Evolutionary conservation across 768 basidiomycete genomes (phyloP).

Genomic region (Sporobolomyces pararoseus): DNA sequence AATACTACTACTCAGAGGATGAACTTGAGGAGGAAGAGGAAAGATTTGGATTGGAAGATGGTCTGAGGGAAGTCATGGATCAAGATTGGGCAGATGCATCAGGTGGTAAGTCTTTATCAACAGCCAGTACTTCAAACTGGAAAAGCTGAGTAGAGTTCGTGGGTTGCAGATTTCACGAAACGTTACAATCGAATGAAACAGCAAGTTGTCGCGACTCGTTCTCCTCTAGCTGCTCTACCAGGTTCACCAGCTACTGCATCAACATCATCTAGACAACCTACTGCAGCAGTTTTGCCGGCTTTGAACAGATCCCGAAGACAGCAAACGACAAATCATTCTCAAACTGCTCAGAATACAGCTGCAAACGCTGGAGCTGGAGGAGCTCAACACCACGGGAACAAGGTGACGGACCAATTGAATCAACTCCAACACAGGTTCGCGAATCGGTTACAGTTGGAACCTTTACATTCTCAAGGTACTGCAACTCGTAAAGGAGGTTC

Average conservation of each 20-base stretch:
- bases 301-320: constrained; percentile 21
- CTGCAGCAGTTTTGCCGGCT: constrained; percentile 31
- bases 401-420: constrained; percentile 67
- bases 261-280: not conserved
- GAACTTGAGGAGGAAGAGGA: constrained; percentile 56
- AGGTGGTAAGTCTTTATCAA: constrained; percentile 14
- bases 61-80: constrained; percentile 65
- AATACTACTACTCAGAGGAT: constrained; percentile 55
- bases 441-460: constrained; percentile 70
- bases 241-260: constrained; percentile 52
- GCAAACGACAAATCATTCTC: constrained; percentile 9
- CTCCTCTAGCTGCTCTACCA: constrained; percentile 1
- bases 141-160: not conserved
- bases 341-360: constrained; percentile 12
- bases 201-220: constrained; percentile 63
- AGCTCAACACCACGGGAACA: constrained; percentile 50
- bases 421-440: constrained; percentile 68
- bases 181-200: constrained; percentile 93
- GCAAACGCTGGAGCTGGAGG: constrained; percentile 6
- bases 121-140: not conserved
- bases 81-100: constrained; percentile 33
- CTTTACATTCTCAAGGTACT: constrained; percentile 59
- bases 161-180: constrained; percentile 77
- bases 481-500: constrained; percentile 84
- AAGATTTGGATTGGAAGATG: constrained; percentile 54